These are phyloP conservation scores for Cladosporium sp. DNA, from an alignment of 2,329 filamentous ascomycete genomes.

Conservation along the genomic window DNA sequence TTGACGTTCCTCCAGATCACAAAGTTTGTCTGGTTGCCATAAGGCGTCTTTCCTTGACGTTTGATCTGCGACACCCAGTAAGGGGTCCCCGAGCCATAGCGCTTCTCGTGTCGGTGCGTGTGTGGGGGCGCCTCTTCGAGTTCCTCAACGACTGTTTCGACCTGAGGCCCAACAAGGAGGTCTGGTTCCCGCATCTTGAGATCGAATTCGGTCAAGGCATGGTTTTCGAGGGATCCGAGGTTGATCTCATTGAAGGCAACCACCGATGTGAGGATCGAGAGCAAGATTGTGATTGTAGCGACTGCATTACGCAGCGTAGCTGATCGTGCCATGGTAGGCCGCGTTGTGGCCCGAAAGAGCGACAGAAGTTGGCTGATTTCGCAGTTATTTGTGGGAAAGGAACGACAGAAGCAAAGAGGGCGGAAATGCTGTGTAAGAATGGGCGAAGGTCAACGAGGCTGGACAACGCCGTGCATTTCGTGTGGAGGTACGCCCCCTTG, in stretches of 20 bases:
- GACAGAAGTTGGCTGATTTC: not conserved
- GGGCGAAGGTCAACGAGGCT: not conserved
- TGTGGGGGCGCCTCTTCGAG: conserved; percentile 20
- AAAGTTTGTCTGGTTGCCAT: conserved; percentile 42
- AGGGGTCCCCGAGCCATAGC: conserved; percentile 32
- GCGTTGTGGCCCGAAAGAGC: not conserved
- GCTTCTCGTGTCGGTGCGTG: conserved; percentile 32
- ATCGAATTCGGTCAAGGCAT: conserved; percentile 17
- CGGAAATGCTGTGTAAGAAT: not conserved
- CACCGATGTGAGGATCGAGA: not conserved
- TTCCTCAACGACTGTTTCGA: conserved; percentile 1
- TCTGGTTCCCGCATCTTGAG: conserved; percentile 8
- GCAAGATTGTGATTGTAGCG: not conserved
- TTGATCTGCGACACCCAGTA: conserved; percentile 48
- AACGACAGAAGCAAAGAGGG: not conserved
- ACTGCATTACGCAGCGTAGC: not conserved
- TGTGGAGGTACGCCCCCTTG: not conserved
- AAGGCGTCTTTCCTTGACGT: conserved; percentile 45
- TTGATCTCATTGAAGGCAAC: conserved; percentile 6
- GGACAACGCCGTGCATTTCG: not conserved
- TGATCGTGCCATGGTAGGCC: conserved; percentile 12
- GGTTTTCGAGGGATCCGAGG: conserved; percentile 13
- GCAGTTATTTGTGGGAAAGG: not conserved
- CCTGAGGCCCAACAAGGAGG: not conserved
- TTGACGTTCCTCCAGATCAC: conserved; percentile 53